Evolutionary conservation across 192 early-diverging fungal genomes (phyloP).

Genomic region (Backusella westeae): DNA sequence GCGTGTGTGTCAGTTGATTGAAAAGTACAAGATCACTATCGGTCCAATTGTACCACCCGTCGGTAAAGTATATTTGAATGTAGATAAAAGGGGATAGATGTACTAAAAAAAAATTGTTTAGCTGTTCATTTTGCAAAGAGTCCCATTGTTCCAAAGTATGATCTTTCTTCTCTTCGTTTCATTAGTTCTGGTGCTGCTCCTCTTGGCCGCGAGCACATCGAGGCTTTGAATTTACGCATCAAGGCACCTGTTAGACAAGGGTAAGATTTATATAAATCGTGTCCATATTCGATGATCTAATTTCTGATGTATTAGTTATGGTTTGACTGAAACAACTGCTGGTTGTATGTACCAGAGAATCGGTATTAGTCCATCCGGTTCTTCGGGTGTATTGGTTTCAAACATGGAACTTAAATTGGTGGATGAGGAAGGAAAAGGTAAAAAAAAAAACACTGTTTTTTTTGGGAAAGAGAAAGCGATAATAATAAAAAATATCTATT

Average conservation of each 20-base stretch:
- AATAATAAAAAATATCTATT: constrained; percentile 24
- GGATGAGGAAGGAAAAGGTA: constrained; percentile 47
- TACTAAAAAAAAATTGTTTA: background rate
- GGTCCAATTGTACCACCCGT: constrained; percentile 65
- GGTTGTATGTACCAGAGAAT: constrained; percentile 19
- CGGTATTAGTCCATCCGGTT: constrained; percentile 6
- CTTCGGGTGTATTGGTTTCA: constrained; percentile 43
- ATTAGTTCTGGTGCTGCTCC: constrained; percentile 82
- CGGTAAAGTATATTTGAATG: constrained; percentile 10
- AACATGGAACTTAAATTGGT: constrained; percentile 44
- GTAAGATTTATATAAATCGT: constrained; percentile 11
- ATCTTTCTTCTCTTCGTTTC: constrained; percentile 62
- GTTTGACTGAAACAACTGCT: constrained; percentile 58
- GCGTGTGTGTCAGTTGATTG: constrained; percentile 58
- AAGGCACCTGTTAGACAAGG: constrained; percentile 50
- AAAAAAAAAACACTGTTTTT: no score
- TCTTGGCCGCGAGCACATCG: constrained; percentile 63
- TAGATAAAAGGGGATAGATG: background rate
- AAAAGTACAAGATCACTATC: constrained; percentile 68
- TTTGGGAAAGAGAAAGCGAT: no score
- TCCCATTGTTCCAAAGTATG: constrained; percentile 71
- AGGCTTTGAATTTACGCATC: constrained; percentile 45
- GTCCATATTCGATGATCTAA: background rate
- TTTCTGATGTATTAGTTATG: constrained; percentile 31
- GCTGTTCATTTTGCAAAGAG: constrained; percentile 72